Evolutionary conservation across 2,329 filamentous ascomycete species (phyloP).

Genomic region (Neonectria sp.): DNA sequence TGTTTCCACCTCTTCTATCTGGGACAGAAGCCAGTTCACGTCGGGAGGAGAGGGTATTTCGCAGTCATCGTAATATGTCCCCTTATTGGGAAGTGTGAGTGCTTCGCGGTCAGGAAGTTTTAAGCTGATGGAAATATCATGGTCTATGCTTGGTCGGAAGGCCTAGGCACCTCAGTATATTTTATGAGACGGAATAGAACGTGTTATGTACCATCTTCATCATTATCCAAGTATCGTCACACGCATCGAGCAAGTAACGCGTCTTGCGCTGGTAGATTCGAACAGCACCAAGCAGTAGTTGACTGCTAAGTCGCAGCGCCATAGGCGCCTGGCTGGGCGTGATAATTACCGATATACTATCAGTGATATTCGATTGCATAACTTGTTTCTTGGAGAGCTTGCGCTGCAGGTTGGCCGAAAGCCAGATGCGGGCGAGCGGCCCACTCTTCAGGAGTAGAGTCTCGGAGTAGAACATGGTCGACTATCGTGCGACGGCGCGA

Average conservation of each 20-base stretch:
- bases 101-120: constrained; percentile 87
- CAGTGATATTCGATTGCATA: constrained; percentile 92
- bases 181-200: not conserved
- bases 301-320: constrained; percentile 92
- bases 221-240: constrained; percentile 96
- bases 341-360: constrained; percentile 96
- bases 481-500: constrained; percentile 51
- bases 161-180: constrained; percentile 72
- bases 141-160: constrained; percentile 94
- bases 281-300: constrained; percentile 94
- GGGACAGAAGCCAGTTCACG: constrained; percentile 85
- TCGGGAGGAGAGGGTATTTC: constrained; percentile 88
- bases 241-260: constrained; percentile 95
- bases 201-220: constrained; percentile 88
- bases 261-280: constrained; percentile 98
- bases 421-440: constrained; percentile 96
- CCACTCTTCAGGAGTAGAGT: constrained; percentile 96
- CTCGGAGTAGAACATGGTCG: constrained; percentile 96
- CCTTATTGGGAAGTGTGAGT: constrained; percentile 89
- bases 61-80: constrained; percentile 90
- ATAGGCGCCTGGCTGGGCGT: constrained; percentile 93
- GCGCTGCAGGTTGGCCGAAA: constrained; percentile 97
- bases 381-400: constrained; percentile 98
- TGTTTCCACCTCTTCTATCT: constrained; percentile 75
- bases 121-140: constrained; percentile 88